Evolutionary conservation across 176 grass and related monocot genomes (phyloP), one percentile per base, ranked within the genome.

Genomic region (Hsuehochloa calcarea): DNA sequence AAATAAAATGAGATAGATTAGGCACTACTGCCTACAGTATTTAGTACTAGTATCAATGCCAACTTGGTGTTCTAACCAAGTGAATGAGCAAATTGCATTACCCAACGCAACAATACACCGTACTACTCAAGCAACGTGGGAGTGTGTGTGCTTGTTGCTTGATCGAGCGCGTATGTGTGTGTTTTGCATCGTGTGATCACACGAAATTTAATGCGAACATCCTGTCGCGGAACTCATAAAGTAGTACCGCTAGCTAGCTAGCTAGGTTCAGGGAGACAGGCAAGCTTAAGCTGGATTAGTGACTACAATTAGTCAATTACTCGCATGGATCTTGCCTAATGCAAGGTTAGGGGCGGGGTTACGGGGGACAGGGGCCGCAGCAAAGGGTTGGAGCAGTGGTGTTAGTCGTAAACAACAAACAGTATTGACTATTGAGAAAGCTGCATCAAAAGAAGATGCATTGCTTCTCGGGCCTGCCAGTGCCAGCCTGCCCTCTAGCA

Each of bases 391-490:
- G n/a, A 43, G 16, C 10, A 59, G 49, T 0, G 15, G 0, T 50
- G 52, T 79, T 79, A 50, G 45, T 17, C 75, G 20, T 86, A 72
- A 61, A 80, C 52, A 23, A 70, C 67, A 19, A 23, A 70, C 67
- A 19, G 9, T 35, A 80, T 68, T 80, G 63, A 16, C 78, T 52
- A 68, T 0, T 65, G 8, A n/a, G 0, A 14, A 35, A 67, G 49
- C 69, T 81, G 82, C 82, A 81, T 80, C 50, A 62, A 89, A 89
- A 89, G 49, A 25, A 23, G 20, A 34, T 22, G 29, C 3, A 77
- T 82, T 39, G 63, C 79, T 75, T 88, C 64, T 25, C 31, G 80
- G 79, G 39, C 85, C 10, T 63, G 13, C 7, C 3, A n/a, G n/a
- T 23, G 49, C 39, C 44, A 41, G 78, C 52, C 22, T 62, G 49